phyloP scores from a whole-genome alignment of 257 asterid species.

The Thymus quinquecostatus region DNA sequence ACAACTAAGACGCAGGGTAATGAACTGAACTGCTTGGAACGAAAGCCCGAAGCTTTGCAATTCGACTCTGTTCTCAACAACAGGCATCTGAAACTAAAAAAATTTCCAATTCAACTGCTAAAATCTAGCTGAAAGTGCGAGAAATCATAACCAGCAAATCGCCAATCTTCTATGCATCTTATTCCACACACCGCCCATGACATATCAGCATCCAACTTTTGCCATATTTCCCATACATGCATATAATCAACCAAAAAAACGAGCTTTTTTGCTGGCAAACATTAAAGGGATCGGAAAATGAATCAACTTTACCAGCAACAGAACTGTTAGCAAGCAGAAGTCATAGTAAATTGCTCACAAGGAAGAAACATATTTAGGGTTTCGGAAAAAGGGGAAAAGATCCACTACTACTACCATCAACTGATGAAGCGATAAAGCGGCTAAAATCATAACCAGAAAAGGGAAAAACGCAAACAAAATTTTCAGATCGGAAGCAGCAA shows the following conservation, averaged over 20 bases:
- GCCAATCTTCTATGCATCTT: conserved; percentile 23
- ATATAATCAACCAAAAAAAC: neutral
- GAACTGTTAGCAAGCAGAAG: neutral
- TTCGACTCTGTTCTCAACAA: neutral
- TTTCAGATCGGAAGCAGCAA: neutral
- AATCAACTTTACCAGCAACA: neutral
- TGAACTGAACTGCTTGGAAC: neutral
- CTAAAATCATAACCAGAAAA: neutral
- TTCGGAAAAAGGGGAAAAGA: neutral
- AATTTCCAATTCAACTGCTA: neutral
- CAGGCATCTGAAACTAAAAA: no score
- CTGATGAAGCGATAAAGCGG: neutral
- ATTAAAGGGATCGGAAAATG: neutral
- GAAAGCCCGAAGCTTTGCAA: neutral
- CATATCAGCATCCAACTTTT: neutral
- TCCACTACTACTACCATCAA: neutral
- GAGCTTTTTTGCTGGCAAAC: neutral
- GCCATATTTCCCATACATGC: neutral
- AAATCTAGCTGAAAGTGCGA: neutral
- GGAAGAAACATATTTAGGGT: neutral
- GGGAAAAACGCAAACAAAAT: neutral
- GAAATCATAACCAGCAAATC: neutral
- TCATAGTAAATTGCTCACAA: neutral
- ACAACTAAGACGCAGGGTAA: neutral
- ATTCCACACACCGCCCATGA: conserved; percentile 31